phyloP scores from a whole-genome alignment of 2,329 filamentous ascomycete genomes.

The Ascochyta clinopodiicola region DNA sequence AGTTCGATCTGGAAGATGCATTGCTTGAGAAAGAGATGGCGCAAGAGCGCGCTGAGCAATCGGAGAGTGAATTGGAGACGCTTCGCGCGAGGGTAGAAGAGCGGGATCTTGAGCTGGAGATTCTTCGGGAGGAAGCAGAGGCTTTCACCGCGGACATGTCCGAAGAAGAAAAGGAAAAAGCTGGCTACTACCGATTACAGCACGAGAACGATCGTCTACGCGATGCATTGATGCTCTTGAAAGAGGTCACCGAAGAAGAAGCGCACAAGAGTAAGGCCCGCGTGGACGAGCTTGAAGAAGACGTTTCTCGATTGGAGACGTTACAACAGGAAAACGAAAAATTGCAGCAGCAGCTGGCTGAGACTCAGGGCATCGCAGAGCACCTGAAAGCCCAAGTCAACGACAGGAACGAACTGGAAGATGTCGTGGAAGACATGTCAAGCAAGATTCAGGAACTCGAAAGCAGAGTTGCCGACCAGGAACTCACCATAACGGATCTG shows the following conservation, averaged over 20 bases:
- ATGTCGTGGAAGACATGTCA: slow-evolving; percentile 91
- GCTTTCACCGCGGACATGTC: slow-evolving; percentile 85
- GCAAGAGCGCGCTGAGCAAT: slow-evolving; percentile 84
- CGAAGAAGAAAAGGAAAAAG: slow-evolving; percentile 83
- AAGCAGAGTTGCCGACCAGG: slow-evolving; percentile 83
- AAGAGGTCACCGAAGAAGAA: slow-evolving; percentile 85
- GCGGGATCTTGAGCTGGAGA: slow-evolving; percentile 84
- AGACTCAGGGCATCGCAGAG: slow-evolving; percentile 77
- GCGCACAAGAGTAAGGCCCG: slow-evolving; percentile 74
- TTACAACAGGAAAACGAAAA: slow-evolving; percentile 68
- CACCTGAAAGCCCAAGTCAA: slow-evolving; percentile 92
- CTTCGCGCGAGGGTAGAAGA: slow-evolving; percentile 81
- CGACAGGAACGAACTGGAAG: slow-evolving; percentile 83
- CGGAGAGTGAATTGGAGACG: slow-evolving; percentile 79
- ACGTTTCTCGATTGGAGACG: slow-evolving; percentile 41
- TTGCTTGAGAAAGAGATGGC: slow-evolving; percentile 95
- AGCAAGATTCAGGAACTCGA: slow-evolving; percentile 85
- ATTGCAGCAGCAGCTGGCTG: slow-evolving; percentile 74
- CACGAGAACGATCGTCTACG: slow-evolving; percentile 85
- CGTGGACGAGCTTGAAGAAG: slow-evolving; percentile 49
- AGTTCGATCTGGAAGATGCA: slow-evolving; percentile 83
- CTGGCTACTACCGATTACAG: slow-evolving; percentile 91
- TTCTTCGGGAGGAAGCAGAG: slow-evolving; percentile 84
- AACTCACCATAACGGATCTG: slow-evolving; percentile 81
- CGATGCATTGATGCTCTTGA: slow-evolving; percentile 81